phyloP scores from a whole-genome alignment of 331 rosid genomes.

The Pyrus hybrid region DNA sequence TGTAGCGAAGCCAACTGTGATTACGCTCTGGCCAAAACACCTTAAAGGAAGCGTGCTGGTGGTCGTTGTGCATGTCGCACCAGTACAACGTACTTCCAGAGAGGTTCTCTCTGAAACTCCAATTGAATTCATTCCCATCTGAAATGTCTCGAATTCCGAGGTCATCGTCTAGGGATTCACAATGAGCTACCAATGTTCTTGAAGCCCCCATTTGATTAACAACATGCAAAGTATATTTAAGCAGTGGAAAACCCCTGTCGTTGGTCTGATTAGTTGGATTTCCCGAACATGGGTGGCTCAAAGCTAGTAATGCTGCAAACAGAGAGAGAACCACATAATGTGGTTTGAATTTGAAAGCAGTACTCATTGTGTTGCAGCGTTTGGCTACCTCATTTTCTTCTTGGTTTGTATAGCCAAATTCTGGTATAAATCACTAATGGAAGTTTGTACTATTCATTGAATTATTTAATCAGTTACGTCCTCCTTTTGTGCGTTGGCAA shows the following conservation, averaged over 20 bases:
- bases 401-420: neutral
- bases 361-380: neutral
- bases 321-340: neutral
- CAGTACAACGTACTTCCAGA: slow-evolving; percentile 27
- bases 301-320: neutral
- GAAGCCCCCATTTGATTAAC: slow-evolving; percentile 16
- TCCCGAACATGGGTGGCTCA: neutral
- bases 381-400: neutral
- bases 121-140: slow-evolving; percentile 16
- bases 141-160: neutral
- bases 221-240: too few species aligned
- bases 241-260: neutral
- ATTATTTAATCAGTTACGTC: neutral
- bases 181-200: slow-evolving; percentile 5
- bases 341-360: neutral
- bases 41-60: neutral
- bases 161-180: slow-evolving; percentile 20
- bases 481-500: too few species aligned
- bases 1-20: neutral
- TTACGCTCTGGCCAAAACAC: slow-evolving; percentile 10
- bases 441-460: neutral
- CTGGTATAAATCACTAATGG: neutral
- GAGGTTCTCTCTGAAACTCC: slow-evolving; percentile 31
- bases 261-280: neutral
- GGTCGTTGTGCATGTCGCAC: slow-evolving; percentile 19